These are phyloP conservation scores for Sicyos edulis DNA, from an alignment of 306 rosid genomes.

Conservation along the genomic window DNA sequence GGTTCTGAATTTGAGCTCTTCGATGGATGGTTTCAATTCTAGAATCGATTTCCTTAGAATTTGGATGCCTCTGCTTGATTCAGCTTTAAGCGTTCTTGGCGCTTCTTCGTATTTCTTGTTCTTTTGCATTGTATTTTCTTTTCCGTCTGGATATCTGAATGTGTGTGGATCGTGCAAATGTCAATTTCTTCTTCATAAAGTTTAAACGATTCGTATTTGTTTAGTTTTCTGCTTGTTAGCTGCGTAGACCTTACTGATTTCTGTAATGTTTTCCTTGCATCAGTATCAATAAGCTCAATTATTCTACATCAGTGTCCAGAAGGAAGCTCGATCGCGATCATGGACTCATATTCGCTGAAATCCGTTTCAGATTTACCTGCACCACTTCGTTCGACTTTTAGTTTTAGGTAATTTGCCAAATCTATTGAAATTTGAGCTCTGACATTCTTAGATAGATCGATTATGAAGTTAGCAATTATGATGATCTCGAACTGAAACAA, in stretches of 20 bases:
- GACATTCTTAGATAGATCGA: background rate
- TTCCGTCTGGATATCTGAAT: constrained; percentile 5
- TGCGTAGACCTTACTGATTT: background rate
- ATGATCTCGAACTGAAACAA: background rate
- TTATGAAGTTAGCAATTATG: background rate
- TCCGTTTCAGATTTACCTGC: constrained; percentile 73
- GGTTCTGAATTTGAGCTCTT: constrained; percentile 1
- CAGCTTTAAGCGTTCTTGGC: background rate
- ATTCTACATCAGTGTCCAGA: constrained; percentile 13
- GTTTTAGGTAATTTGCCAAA: constrained; percentile 56
- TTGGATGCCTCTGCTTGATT: background rate
- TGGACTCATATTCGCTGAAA: constrained; percentile 81
- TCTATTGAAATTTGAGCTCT: background rate
- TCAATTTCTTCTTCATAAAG: constrained; percentile 3
- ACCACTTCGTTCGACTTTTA: constrained; percentile 61
- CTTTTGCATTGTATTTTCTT: background rate
- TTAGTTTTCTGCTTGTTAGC: background rate
- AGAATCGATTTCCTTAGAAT: background rate
- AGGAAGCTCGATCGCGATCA: constrained; percentile 17
- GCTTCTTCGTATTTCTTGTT: background rate
- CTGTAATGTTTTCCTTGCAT: background rate
- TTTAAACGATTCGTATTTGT: background rate
- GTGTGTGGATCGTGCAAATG: background rate
- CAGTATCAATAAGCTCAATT: constrained; percentile 5
- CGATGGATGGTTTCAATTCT: background rate